Conservation (phyloP, 1,284 basidiomycete genomes). For the Lentinus polychrous region DNA sequence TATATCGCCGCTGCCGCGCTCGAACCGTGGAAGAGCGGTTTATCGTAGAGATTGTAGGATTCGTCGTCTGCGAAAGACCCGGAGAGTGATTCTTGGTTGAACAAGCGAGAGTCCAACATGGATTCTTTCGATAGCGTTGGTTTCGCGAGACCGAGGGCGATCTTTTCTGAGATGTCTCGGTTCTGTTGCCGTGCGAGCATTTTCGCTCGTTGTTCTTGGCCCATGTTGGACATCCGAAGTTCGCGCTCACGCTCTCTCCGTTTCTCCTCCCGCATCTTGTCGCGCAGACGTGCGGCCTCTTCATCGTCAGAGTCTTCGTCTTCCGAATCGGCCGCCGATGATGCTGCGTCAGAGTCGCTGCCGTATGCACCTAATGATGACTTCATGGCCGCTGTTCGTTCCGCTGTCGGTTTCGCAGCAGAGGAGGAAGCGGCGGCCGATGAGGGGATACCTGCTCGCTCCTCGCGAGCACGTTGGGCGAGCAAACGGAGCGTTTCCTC, state of each 20-base stretch:
- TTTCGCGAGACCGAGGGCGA: constrained; percentile 95
- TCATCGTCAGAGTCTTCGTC: constrained; percentile 65
- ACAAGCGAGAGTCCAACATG: constrained; percentile 94
- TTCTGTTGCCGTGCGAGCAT: constrained; percentile 94
- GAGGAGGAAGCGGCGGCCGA: constrained; percentile 26
- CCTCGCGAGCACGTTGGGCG: constrained; percentile 93
- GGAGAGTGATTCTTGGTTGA: constrained; percentile 90
- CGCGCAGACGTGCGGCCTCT: constrained; percentile 80
- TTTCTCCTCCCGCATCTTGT: constrained; percentile 89
- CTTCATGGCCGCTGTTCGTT: constrained; percentile 62
- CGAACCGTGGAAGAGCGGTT: constrained; percentile 92
- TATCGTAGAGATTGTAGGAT: constrained; percentile 90
- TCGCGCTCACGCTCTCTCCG: constrained; percentile 92
- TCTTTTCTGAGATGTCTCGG: constrained; percentile 98
- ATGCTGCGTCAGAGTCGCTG: constrained; percentile 45
- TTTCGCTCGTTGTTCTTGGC: constrained; percentile 92
- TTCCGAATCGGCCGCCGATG: constrained; percentile 30
- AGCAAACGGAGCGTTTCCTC: constrained; percentile 94
- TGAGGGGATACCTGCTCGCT: constrained; percentile 72
- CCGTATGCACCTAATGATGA: constrained; percentile 82
- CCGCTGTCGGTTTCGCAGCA: constrained; percentile 52
- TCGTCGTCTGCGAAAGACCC: constrained; percentile 88
- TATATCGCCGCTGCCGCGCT: constrained; percentile 97
- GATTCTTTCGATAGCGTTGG: constrained; percentile 93
- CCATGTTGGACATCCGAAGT: constrained; percentile 99